Base-by-base conservation (phyloP, 2,329 filamentous ascomycete genomes). In the Paraconiothyrium sp. region DNA sequence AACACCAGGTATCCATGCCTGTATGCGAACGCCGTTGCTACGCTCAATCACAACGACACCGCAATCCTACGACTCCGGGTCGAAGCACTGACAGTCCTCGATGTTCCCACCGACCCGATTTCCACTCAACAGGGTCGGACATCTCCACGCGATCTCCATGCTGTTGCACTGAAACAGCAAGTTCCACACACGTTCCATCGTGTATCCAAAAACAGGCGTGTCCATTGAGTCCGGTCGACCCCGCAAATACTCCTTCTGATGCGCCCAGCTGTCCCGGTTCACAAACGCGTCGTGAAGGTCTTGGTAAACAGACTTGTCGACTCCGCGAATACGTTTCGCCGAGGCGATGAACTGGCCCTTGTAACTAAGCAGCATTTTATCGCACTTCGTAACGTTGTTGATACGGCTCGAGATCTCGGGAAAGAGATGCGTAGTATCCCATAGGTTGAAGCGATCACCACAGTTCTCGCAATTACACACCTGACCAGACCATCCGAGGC, bases 321-420 rank as follows among this genome's bases (percentile, higher is more conserved):
- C 69, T 1, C 70, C 78, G 0, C 80, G 69, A 5, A 84, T 79
- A 0, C 83, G 73, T 6, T 70, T 71, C 0, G 79, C 78, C 2
- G 80, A 82, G 1, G 77, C 80, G 48, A 83, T 71, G 68, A 85
- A 84, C 58, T 82, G 80, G 7, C 83, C 83, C 41, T 80, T 79
- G 62, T 81, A 82, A 1, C 78, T 80, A 7, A 83, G 68, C 0
- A 81, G 69, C 0, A 80, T 74, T 14, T 67, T 68, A 5, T 73
- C 68, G 60, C 78, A 80, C 16, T 61, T 61, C 8, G 61, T 63
- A 16, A 57, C 27, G 24, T 63, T 59, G 59, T 71, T 67, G 34
- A 63, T 73, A 57, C 30, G 66, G 50, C 54, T 61, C 60, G 72
- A 79, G 57, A 82, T 69, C 60, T 77, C 58, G 20, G 76, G 73